Percentiles rank a stretch among this genome's conserved stretches.
These are phyloP conservation scores for Rasamsonia emersonii DNA, from an alignment of 2,329 filamentous ascomycete genomes.

Conservation along the genomic window DNA sequence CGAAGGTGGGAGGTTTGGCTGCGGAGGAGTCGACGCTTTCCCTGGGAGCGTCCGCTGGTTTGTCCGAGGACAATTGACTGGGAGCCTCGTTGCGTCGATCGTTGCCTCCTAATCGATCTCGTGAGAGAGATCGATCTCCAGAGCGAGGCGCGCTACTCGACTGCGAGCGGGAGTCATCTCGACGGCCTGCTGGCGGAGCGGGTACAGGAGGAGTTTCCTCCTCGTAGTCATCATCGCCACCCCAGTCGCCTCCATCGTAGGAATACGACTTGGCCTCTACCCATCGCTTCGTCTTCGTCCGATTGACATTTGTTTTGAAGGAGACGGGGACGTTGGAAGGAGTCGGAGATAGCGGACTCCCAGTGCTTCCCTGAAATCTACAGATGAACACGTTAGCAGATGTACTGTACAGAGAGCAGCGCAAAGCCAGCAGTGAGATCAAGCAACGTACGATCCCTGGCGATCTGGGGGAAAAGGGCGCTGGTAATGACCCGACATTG, in stretches of 20 bases:
- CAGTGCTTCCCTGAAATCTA: too few relatives aligned
- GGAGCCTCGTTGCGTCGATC: constrained; percentile 11
- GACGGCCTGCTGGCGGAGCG: constrained; percentile 12
- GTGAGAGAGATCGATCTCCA: constrained; percentile 15
- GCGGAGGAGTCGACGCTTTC: constrained; percentile 19
- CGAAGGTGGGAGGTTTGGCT: constrained; percentile 52
- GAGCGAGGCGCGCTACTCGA: constrained; percentile 25
- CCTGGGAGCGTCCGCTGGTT: too few relatives aligned
- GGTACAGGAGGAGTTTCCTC: constrained; percentile 37
- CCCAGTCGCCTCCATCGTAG: constrained; percentile 94
- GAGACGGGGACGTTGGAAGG: constrained; percentile 41
- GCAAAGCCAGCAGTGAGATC: too few relatives aligned
- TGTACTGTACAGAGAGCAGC: too few relatives aligned
- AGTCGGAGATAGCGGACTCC: too few relatives aligned
- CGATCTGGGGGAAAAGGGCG: too few relatives aligned
- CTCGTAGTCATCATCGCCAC: constrained; percentile 55
- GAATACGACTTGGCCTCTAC: constrained; percentile 76
- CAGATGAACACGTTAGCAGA: too few relatives aligned
- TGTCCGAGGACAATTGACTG: too few relatives aligned
- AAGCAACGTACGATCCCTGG: too few relatives aligned
- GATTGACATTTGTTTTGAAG: constrained; percentile 80
- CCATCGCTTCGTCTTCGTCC: constrained; percentile 91
- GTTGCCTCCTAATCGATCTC: too few relatives aligned
- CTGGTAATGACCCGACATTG: too few relatives aligned
- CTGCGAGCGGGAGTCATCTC: constrained; percentile 10